Percentiles rank a stretch among this genome's conserved stretches.
Evolutionary conservation across 2,329 filamentous ascomycete genomes (phyloP).

Genomic region (Lojkania enalia): DNA sequence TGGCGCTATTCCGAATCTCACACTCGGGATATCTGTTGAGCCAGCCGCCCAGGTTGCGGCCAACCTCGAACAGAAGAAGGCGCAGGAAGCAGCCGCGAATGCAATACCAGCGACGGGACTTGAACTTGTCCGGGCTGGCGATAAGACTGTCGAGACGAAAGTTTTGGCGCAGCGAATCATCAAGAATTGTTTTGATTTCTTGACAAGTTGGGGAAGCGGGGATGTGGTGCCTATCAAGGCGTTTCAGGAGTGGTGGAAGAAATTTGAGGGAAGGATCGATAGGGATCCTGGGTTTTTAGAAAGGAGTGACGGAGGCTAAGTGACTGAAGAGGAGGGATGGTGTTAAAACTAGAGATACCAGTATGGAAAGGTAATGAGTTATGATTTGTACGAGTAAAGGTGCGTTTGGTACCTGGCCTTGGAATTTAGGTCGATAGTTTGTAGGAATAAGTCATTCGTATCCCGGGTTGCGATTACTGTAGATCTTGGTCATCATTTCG

Average conservation of each 20-base stretch:
- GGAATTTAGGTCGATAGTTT: no score
- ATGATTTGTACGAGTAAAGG: no score
- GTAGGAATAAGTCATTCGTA: no score
- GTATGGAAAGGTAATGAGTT: no score
- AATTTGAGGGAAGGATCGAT: constrained; percentile 87
- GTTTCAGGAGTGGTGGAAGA: constrained; percentile 97
- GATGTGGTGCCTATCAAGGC: constrained; percentile 93
- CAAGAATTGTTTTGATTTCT: constrained; percentile 94
- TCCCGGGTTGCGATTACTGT: no score
- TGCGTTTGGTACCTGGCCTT: no score
- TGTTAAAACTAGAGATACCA: no score
- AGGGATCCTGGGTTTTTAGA: constrained; percentile 89
- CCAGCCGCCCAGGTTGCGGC: constrained; percentile 70
- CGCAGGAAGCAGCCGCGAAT: constrained; percentile 39
- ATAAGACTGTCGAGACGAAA: constrained; percentile 64
- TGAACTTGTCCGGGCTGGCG: constrained; percentile 42
- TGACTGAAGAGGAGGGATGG: not conserved
- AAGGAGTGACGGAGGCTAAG: constrained; percentile 58
- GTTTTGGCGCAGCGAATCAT: constrained; percentile 91
- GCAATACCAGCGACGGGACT: constrained; percentile 29
- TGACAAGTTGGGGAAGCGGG: constrained; percentile 78
- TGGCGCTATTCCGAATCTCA: constrained; percentile 49
- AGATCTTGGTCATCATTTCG: no score
- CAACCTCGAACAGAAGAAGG: constrained; percentile 65
- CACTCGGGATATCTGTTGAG: constrained; percentile 83